A percentile compares a stretch with the other conserved stretches of the same genome.
Evolutionary conservation across 1,284 basidiomycete genomes (phyloP).

Genomic region (Rhodofomes roseus): DNA sequence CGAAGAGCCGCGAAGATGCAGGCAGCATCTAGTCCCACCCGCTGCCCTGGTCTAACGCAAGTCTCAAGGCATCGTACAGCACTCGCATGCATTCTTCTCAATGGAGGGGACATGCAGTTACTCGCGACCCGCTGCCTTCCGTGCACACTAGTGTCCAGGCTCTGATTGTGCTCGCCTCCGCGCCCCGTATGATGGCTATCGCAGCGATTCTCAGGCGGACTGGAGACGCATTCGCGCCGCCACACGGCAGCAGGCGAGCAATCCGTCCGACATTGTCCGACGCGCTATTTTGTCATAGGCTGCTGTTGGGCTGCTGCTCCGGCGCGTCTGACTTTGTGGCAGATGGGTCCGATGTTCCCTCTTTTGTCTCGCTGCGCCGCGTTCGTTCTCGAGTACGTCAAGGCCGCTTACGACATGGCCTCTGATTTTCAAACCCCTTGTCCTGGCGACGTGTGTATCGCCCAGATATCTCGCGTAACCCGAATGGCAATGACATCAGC

Average conservation of each 20-base stretch:
- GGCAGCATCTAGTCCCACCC: not conserved
- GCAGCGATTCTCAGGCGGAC: not conserved
- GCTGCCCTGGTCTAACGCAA: too few species aligned
- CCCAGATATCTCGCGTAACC: not conserved
- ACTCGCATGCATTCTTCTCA: too few species aligned
- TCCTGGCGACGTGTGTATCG: not conserved
- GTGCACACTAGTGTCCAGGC: too few species aligned
- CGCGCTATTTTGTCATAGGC: not conserved
- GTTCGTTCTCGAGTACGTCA: not conserved
- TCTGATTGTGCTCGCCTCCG: too few species aligned
- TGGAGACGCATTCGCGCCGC: not conserved
- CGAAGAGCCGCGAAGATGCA: not conserved
- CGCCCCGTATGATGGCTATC: too few species aligned
- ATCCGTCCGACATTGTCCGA: not conserved
- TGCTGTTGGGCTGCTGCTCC: not conserved
- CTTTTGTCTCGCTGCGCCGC: constrained; percentile 1
- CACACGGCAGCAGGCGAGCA: not conserved
- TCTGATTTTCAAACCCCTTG: not conserved
- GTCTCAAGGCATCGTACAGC: too few species aligned
- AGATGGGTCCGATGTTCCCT: not conserved
- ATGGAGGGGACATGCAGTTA: too few species aligned
- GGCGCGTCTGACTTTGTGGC: not conserved
- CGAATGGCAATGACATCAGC: not conserved
- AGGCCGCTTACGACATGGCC: not conserved
- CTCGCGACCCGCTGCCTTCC: too few species aligned